Base-by-base conservation (phyloP, 2,329 filamentous ascomycete genomes). In the Colletotrichum neosansevieriae region DNA sequence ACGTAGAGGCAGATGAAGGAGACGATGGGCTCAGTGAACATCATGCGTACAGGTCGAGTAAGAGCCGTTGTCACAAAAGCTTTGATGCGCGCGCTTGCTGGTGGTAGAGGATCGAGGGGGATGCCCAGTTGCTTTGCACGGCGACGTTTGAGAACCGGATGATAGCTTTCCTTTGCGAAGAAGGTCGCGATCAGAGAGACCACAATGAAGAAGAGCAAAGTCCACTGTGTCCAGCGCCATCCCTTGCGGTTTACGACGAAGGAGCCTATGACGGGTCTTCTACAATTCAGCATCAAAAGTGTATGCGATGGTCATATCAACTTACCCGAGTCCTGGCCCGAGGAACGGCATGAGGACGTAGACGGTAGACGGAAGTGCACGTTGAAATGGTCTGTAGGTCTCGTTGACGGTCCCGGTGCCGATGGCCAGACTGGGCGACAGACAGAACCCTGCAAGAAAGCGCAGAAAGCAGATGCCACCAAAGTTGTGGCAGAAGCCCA, bases 1-100 rank as follows among this genome's bases (percentile, higher is more conserved):
- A 83, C 79, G 71, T 87, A 88, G 0, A 88, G 72, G 47, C 81
- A 83, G 42, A 83, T 76, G 62, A 89, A 87, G 11, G 84, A 83
- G 2, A 91, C 85, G 42, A 92, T 89, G 2, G 89, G 89, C 72
- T 92, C 89, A 1, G 85, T 84, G 45, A 89, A 74, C 7, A 91
- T 80, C 82, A 92, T 89, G 50, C 84, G 81, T 0, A 89, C 17
- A 0, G 88, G 88, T 11, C 86, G 80, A 15, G 86, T 68, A 1
- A 87, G 74, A 2, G 83, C 81, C 1, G 82, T 76, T 0, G 81
- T 76, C 3, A 83, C 68, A 65, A 86, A 84, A 0, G 12, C 19
- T 0, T 21, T 15, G 21, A 58, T 40, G 3, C 50, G 67, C 1
- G 69, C 17, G 19, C 71, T 72, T 3, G 77, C 13, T 0, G 80